Base-by-base conservation (phyloP, 192 early-diverging fungal species). In the Backusella parvicylindrica region DNA sequence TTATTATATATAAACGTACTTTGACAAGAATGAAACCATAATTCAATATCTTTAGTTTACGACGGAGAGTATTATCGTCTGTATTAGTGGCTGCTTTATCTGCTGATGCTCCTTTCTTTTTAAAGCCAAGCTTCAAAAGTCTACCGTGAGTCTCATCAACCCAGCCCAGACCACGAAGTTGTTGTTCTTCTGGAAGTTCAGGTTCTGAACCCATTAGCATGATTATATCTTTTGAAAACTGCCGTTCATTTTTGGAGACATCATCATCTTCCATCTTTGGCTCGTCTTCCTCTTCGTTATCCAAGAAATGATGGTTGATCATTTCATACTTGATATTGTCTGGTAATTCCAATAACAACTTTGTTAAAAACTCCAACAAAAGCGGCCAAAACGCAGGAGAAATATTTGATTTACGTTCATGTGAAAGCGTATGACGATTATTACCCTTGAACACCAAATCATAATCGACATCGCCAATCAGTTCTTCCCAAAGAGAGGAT, bases 81-180 rank as follows among this genome's bases (percentile, higher is more conserved):
- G 30, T 5, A 64, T 38, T 3, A 8, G 7, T 31, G 2, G 33
- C 16, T 15, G 36, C 28, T 26, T 35, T 53, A 3, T 32, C 30
- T 1, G 16, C 47, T 56, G 35, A 1, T 28, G 8, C 8, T 26
- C 30, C 16, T 23, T 8, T 28, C 12, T 32, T 28, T 43, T 47
- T 16, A 9, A 40, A 36, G 15, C n/a, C 36, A 15, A 64, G 12
- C 28, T 73, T 73, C 18, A 73, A 11, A 6, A 73, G 21, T 43
- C 74, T 64, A 28, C 74, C 40, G 21, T 64, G 49, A 15, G 74
- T 41, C 23, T 77, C 76, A 40, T 82, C 81, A 7, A 87, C 40
- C 86, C 86, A 89, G 0, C 82, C 86, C 5, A 86, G 68, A 1
- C 88, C 88, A 33, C 83, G 81, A 40, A 89, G 53, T 37, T 86